Base-by-base conservation (phyloP, 2,329 filamentous ascomycete species). In the Fusarium sp. region DNA sequence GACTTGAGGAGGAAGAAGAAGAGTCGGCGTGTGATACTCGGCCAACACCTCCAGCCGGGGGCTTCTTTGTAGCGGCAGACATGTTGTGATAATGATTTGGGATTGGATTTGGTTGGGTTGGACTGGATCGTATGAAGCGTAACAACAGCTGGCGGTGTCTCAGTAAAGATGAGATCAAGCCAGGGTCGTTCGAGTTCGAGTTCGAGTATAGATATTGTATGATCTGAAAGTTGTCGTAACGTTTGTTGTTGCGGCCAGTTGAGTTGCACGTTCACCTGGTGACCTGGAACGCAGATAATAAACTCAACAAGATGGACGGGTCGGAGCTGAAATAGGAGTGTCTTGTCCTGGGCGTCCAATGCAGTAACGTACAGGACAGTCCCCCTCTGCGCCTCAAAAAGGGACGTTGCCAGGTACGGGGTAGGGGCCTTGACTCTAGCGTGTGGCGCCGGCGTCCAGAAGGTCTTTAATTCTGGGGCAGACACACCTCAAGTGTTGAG, bases 61-160 rank as follows among this genome's bases (percentile, higher is more conserved):
- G 83, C 77, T 85, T 87, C 78, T 86, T 88, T 59, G 84, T 79
- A 66, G 81, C 79, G 62, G 82, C 77, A 50, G 85, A 86, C 86
- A 87, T 87, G 74, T 71, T 72, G 71, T 59, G 54, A 60, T 55
- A 40, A 37, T 37, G 17, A 44, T 43, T 37, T 44, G 60, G 32
- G 33, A 7, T n/a, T 35, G 33, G 14, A 17, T 35, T 66, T 48
- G 35, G 62, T 46, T 66, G 56, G 45, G 59, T 32, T 64, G 52
- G 32, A 49, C 49, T 70, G 62, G 47, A 56, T 52, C 52, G 65
- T 51, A 56, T 54, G 53, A 20, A 55, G 48, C 43, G 41, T 47
- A 63, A 43, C 43, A 71, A 55, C 49, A 59, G 54, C 43, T 56
- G 61, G 60, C 50, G 65, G 56, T 70, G 56, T 62, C 44, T 49